These are phyloP conservation scores for Cadophora sp. DNA, from an alignment of 2,329 filamentous ascomycete species.

Conservation along the genomic window DNA sequence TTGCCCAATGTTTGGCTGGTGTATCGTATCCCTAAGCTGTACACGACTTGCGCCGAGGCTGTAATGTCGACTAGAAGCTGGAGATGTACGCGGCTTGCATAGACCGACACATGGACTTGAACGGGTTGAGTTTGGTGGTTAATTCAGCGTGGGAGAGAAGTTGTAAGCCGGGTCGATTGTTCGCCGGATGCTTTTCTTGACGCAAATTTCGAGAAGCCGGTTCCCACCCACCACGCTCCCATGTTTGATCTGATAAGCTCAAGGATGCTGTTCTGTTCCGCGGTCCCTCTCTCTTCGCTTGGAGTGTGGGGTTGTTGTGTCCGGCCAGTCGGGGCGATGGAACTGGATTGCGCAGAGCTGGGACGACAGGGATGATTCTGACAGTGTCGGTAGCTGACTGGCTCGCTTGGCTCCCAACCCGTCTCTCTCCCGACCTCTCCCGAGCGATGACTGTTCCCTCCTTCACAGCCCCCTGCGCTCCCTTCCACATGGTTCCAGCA, in stretches of 20 bases:
- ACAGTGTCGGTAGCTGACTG: conserved; percentile 8
- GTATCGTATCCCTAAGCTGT: neutral
- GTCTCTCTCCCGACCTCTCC: neutral
- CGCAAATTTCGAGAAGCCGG: neutral
- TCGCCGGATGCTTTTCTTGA: neutral
- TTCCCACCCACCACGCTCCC: neutral
- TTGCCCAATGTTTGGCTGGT: neutral
- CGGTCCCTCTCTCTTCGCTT: neutral
- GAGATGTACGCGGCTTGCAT: neutral
- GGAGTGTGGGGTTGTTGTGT: neutral
- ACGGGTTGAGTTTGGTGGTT: neutral
- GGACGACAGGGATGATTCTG: neutral
- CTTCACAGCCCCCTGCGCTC: neutral
- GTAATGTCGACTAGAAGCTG: neutral
- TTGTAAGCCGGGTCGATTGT: conserved; percentile 28
- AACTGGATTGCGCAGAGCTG: neutral
- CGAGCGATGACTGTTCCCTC: conserved; percentile 17
- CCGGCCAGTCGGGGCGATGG: conserved; percentile 11
- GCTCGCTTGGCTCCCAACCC: neutral
- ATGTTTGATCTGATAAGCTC: conserved; percentile 11
- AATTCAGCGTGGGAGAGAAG: conserved; percentile 9
- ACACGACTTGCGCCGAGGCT: neutral
- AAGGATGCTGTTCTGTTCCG: neutral
- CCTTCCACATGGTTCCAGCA: conserved; percentile 13
- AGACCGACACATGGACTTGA: neutral